These are phyloP conservation scores for Nannochloropsis gaditana DNA, from an alignment of 108 stramenopile species.

Conservation along the genomic window DNA sequence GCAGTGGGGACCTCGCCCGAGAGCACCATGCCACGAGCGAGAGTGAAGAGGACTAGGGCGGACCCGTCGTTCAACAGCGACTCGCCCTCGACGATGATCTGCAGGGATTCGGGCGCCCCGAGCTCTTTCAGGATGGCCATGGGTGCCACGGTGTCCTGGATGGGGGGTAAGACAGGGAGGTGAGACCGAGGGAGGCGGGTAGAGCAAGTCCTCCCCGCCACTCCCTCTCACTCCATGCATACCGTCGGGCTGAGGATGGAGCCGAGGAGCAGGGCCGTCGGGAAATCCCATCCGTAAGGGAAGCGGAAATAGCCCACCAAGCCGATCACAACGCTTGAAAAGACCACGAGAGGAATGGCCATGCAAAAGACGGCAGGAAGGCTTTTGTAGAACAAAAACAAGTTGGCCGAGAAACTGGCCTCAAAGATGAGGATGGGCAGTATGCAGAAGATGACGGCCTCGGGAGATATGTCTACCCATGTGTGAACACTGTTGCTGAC, in stretches of 20 bases:
- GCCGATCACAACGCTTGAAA: constrained; percentile 28
- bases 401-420: constrained; percentile 37
- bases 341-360: constrained; percentile 32
- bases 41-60: constrained; percentile 56
- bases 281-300: constrained; percentile 32
- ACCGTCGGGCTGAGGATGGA: constrained; percentile 70
- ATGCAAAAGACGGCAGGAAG: constrained; percentile 40
- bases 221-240: neutral
- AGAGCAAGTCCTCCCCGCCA: neutral
- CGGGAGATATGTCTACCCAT: constrained; percentile 48
- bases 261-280: constrained; percentile 62
- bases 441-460: constrained; percentile 54
- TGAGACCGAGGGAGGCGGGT: too few relatives aligned
- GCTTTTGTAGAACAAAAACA: constrained; percentile 52
- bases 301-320: constrained; percentile 24
- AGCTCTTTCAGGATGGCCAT: constrained; percentile 52
- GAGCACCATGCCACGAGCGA: constrained; percentile 16
- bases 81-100: constrained; percentile 59
- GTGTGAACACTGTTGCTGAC: constrained; percentile 20
- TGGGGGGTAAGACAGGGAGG: neutral
- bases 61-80: constrained; percentile 60
- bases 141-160: constrained; percentile 41
- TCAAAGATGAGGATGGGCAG: constrained; percentile 45
- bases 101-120: constrained; percentile 53
- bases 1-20: neutral